Evolutionary conservation across 257 asterid species (phyloP), one percentile per base, ranked within the genome.

Genomic region (Marsdenia floribunda): DNA sequence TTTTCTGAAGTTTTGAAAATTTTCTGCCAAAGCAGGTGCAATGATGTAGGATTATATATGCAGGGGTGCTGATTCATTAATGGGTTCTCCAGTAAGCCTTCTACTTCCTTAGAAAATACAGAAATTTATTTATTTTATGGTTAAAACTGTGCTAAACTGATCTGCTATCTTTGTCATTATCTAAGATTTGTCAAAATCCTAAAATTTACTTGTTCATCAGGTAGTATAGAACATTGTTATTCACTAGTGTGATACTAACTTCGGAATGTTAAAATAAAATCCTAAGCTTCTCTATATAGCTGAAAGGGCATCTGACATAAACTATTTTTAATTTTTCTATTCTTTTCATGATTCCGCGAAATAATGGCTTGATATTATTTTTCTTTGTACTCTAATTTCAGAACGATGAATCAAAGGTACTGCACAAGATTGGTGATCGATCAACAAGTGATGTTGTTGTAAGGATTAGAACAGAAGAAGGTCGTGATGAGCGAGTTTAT

Each of bases 401-500:
- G 97, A 78, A 78, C 2, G 61, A 75, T 73, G 87, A 85, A 79
- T 81, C 82, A 50, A 80, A 73, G 67, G 57, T 79, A 11, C 73
- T 78, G 44, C 74, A 78, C 85, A 87, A 49, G 83, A 84, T 93
- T 21, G 96, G 93, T 74, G 96, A 93, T 83, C 88, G 90, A 73
- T 59, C 88, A 49, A 86, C 96, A 2, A 93, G 97, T 78, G 98
- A 93, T 75, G 86, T 93, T 75, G 90, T 93, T 65, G 97, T 91
- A 37, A 85, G 98, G 83, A 83, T 91, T 78, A 87, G 92, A 76
- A 93, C 98, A 18, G 85, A 82, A 13, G 93, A 87, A 2, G 94
- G 94, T 29, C 97, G 98, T 35, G 97, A 93, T 74, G 93, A 90
- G 60, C 80, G 98, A 92, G 80, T 90, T 78, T 90, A 92, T 79